A percentile compares a stretch with the other conserved stretches of the same genome.
Evolutionary conservation across 495 filamentous ascomycete species (phyloP).

Genomic region (Aspergillus olivimuriae): DNA sequence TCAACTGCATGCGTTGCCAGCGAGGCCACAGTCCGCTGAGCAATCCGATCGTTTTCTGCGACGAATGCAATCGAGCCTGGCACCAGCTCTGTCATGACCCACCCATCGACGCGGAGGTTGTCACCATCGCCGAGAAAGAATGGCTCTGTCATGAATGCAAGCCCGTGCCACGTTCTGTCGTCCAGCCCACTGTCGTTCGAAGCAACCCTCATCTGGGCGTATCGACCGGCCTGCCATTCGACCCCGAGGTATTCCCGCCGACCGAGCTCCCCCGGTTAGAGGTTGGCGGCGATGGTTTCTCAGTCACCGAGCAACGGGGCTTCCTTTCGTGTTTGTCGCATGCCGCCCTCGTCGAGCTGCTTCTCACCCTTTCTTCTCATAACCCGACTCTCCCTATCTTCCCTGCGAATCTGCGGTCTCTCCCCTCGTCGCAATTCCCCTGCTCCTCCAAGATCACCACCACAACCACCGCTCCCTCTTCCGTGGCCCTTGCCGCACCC

Average conservation of each 20-base stretch:
- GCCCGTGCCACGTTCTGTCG: slow-evolving; percentile 26
- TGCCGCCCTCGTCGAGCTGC: slow-evolving; percentile 33
- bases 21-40: slow-evolving; percentile 64
- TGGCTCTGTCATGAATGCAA: slow-evolving; percentile 78
- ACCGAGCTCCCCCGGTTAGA: slow-evolving; percentile 11
- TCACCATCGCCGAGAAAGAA: slow-evolving; percentile 56
- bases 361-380: slow-evolving; percentile 26
- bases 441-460: slow-evolving; percentile 1
- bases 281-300: slow-evolving; percentile 21
- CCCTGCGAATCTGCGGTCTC: slow-evolving; percentile 24
- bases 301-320: slow-evolving; percentile 29
- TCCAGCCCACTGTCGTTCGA: slow-evolving; percentile 16
- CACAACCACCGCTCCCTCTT: slow-evolving; percentile 3
- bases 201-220: slow-evolving; percentile 16
- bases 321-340: slow-evolving; percentile 38
- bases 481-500: slow-evolving; percentile 6
- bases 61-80: slow-evolving; percentile 81
- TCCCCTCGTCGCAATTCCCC: slow-evolving; percentile 20
- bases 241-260: slow-evolving; percentile 7
- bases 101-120: slow-evolving; percentile 62
- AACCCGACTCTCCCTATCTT: slow-evolving; percentile 36
- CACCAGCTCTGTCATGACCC: slow-evolving; percentile 92
- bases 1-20: slow-evolving; percentile 70
- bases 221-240: slow-evolving; percentile 10
- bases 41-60: slow-evolving; percentile 94